Conservation (phyloP, 164 flowering plant genomes). For the Platanus orientalis region DNA sequence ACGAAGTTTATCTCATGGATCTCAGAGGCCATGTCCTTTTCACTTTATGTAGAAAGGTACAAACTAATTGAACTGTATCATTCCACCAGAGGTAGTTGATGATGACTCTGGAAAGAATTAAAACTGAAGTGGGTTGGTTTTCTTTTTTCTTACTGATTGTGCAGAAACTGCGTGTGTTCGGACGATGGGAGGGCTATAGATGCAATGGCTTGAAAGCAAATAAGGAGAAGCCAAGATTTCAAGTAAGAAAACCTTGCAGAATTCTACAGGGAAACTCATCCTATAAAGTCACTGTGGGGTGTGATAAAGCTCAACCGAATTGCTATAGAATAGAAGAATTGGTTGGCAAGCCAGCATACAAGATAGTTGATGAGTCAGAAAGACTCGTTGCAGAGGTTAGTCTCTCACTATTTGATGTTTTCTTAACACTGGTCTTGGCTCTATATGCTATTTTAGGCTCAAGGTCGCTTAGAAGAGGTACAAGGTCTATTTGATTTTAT, state of each 20-base stretch:
- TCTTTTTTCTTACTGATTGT: neutral
- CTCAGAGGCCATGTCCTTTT: conserved; percentile 28
- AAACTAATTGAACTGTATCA: neutral
- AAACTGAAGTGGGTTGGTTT: neutral
- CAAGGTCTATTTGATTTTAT: neutral
- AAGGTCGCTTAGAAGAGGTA: no score
- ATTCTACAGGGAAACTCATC: conserved; percentile 3
- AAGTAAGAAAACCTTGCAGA: conserved; percentile 18
- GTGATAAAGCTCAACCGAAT: conserved; percentile 2
- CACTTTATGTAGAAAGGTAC: conserved; percentile 27
- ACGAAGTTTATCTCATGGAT: conserved; percentile 40
- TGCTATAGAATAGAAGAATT: conserved; percentile 21
- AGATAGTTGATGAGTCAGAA: conserved; percentile 23
- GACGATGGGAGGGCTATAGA: conserved; percentile 29
- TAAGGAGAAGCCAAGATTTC: conserved; percentile 24
- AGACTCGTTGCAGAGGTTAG: conserved; percentile 49
- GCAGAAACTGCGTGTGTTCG: conserved; percentile 19
- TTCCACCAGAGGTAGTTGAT: neutral
- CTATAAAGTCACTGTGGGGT: conserved; percentile 14
- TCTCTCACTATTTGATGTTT: no score
- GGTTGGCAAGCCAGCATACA: conserved; percentile 15
- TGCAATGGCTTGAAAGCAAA: neutral
- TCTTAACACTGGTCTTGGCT: no score
- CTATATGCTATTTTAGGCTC: no score
- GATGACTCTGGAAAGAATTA: neutral